phyloP scores from a whole-genome alignment of 768 basidiomycete genomes.

The Cantharellus anzutake region DNA sequence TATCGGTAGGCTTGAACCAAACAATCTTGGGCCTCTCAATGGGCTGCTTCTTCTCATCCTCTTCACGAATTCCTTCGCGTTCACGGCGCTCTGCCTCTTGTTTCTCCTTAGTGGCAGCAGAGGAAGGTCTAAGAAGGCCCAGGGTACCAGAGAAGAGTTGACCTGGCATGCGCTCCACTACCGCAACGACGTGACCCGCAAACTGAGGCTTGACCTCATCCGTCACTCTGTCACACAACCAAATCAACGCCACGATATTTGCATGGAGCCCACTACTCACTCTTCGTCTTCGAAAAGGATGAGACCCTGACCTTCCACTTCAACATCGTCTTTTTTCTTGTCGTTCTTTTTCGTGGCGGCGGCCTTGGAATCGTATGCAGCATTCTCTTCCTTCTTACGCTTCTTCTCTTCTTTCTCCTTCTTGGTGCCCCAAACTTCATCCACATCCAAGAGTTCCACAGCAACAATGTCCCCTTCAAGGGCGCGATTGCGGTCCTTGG shows the following conservation, averaged over 20 bases:
- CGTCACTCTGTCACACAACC: conserved; percentile 45
- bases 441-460: conserved; percentile 91
- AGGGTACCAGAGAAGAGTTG: conserved; percentile 96
- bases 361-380: conserved; percentile 74
- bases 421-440: conserved; percentile 96
- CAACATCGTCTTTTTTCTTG: conserved; percentile 99
- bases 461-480: conserved; percentile 97
- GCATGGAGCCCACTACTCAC: conserved; percentile 22
- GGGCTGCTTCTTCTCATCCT: conserved; percentile 57
- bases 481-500: conserved; percentile 95
- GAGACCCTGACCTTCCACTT: conserved; percentile 95
- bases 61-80: conserved; percentile 73
- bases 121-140: conserved; percentile 85
- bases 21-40: conserved; percentile 95
- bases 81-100: conserved; percentile 96
- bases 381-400: conserved; percentile 98
- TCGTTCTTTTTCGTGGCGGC: conserved; percentile 71
- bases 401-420: conserved; percentile 99
- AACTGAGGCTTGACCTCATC: conserved; percentile 97
- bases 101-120: conserved; percentile 95
- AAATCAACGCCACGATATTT: conserved; percentile 7
- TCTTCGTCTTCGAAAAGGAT: conserved; percentile 97
- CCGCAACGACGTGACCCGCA: conserved; percentile 98
- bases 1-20: conserved; percentile 99
- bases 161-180: conserved; percentile 97